A percentile compares a stretch with the other conserved stretches of the same genome.
phyloP scores from a whole-genome alignment of 257 asterid genomes.

The Solanum chmielewskii region DNA sequence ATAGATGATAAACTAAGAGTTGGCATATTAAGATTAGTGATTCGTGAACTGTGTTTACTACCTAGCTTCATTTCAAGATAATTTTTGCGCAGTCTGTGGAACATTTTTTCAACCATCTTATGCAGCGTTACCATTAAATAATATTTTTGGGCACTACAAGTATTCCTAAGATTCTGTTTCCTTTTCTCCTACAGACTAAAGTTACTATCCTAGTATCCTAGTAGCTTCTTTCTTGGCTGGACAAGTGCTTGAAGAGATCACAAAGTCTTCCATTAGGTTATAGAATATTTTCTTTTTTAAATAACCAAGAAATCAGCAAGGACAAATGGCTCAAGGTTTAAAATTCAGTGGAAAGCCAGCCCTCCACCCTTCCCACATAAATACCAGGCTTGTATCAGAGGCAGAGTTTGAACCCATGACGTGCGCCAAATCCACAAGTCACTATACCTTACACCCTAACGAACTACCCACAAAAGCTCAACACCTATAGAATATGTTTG shows the following conservation, averaged over 20 bases:
- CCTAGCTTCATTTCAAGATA: background rate
- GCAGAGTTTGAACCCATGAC: background rate
- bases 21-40: background rate
- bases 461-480: background rate
- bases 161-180: background rate
- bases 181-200: background rate
- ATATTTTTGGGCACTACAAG: background rate
- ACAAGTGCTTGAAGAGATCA: background rate
- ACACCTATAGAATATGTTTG: background rate
- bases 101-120: background rate
- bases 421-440: background rate
- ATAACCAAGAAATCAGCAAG: background rate
- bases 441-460: background rate
- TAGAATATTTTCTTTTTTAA: background rate
- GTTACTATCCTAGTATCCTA: background rate
- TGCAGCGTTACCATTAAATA: background rate
- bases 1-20: background rate
- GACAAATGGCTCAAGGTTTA: background rate
- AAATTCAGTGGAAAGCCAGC: background rate
- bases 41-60: background rate
- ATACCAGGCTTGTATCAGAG: background rate
- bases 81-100: background rate
- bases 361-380: background rate
- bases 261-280: background rate
- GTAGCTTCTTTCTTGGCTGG: background rate